phyloP scores from a whole-genome alignment of 495 filamentous ascomycete species.

The Friedmanniomyces endolithicus region DNA sequence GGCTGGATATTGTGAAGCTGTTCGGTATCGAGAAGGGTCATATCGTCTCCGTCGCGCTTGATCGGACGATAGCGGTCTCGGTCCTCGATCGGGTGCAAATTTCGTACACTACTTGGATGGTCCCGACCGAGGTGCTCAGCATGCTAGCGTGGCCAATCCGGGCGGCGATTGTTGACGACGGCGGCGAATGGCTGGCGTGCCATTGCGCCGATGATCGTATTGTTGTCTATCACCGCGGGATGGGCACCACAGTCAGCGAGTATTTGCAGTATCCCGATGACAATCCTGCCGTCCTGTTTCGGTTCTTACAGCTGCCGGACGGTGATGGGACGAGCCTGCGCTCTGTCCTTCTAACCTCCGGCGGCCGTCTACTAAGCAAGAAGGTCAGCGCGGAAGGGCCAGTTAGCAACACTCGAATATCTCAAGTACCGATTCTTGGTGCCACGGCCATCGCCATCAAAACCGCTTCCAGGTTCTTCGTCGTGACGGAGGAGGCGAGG shows the following conservation, averaged over 20 bases:
- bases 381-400: neutral
- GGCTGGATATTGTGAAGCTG: constrained; percentile 51
- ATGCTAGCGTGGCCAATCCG: constrained; percentile 41
- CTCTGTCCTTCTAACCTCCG: constrained; percentile 11
- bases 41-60: constrained; percentile 53
- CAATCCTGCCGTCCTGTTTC: constrained; percentile 12
- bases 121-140: constrained; percentile 29
- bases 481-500: constrained; percentile 1
- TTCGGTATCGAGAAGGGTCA: constrained; percentile 43
- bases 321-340: neutral
- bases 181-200: constrained; percentile 50
- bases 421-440: constrained; percentile 6
- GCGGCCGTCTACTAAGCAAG: constrained; percentile 2
- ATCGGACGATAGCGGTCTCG: constrained; percentile 50
- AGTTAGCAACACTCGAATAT: neutral
- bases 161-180: constrained; percentile 46
- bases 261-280: constrained; percentile 11
- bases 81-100: constrained; percentile 28
- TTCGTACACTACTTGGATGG: constrained; percentile 17
- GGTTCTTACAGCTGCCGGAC: constrained; percentile 3
- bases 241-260: constrained; percentile 17
- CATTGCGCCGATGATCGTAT: constrained; percentile 43
- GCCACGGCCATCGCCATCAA: neutral
- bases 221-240: constrained; percentile 33
- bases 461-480: neutral